Evolutionary conservation across 1,284 basidiomycete species (phyloP).

Genomic region (Agroathelia rolfsii): DNA sequence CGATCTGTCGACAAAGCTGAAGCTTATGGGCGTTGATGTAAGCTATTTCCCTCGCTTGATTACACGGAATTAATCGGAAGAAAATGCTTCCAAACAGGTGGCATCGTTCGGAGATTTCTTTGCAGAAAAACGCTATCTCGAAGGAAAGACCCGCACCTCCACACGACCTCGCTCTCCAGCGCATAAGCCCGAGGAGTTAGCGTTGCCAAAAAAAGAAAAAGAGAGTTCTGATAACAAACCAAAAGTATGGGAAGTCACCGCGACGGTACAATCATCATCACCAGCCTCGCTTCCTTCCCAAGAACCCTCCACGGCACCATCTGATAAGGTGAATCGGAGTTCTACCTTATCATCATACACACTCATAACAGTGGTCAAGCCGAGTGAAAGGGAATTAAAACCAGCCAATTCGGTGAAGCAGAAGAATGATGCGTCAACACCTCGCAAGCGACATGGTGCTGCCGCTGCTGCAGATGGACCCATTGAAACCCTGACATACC

Average conservation of each 20-base stretch:
- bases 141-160: conserved; percentile 11
- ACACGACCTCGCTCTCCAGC: conserved; percentile 6
- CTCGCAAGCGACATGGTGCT: no score
- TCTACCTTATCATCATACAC: no score
- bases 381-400: no score
- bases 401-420: no score
- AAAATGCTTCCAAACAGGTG: no score
- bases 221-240: conserved; percentile 5
- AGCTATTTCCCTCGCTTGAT: conserved; percentile 10
- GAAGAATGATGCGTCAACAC: no score
- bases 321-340: no score
- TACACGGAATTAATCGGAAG: not conserved
- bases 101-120: conserved; percentile 74
- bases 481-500: conserved; percentile 58
- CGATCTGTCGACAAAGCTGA: conserved; percentile 54
- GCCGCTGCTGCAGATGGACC: conserved; percentile 28
- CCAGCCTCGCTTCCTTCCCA: no score
- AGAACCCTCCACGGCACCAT: no score
- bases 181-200: conserved; percentile 10
- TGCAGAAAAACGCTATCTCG: conserved; percentile 39
- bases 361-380: no score
- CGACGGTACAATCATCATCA: no score
- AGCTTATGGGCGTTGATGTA: conserved; percentile 69
- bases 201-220: not conserved
- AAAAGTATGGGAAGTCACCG: no score